Evolutionary conservation across 768 basidiomycete species (phyloP).

Genomic region (Russula griseocarnosa): DNA sequence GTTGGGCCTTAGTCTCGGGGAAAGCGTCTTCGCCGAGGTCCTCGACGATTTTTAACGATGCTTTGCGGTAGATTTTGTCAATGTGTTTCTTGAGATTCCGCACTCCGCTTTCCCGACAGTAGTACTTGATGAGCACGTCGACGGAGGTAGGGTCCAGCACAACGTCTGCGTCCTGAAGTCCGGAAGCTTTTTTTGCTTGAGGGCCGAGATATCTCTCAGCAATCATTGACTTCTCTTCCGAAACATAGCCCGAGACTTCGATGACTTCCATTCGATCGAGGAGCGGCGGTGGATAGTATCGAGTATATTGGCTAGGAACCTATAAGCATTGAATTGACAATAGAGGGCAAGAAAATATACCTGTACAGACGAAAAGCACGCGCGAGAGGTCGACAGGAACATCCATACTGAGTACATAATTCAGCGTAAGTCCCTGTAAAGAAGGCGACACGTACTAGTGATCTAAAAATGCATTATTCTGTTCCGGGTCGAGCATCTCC

Average conservation of each 20-base stretch:
- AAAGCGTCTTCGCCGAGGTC: conserved; percentile 85
- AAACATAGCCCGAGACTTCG: conserved; percentile 91
- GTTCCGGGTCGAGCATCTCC: conserved; percentile 94
- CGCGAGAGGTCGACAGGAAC: conserved; percentile 94
- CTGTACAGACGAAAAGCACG: conserved; percentile 95
- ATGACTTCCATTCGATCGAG: conserved; percentile 96
- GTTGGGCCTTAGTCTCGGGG: conserved; percentile 53
- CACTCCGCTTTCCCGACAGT: conserved; percentile 96
- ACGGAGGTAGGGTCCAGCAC: conserved; percentile 71
- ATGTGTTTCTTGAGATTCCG: conserved; percentile 97
- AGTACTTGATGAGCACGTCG: conserved; percentile 90
- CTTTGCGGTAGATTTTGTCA: conserved; percentile 98
- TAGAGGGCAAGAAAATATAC: conserved; percentile 32
- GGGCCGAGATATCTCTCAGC: conserved; percentile 86
- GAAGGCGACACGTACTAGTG: conserved; percentile 68
- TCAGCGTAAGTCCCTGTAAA: not conserved
- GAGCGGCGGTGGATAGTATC: conserved; percentile 89
- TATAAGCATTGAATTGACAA: conserved; percentile 7
- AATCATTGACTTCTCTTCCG: conserved; percentile 87
- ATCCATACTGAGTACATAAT: conserved; percentile 65
- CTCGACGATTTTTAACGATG: conserved; percentile 84
- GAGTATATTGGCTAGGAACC: conserved; percentile 67
- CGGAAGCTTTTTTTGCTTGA: conserved; percentile 88
- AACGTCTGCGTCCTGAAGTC: conserved; percentile 82
- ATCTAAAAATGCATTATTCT: conserved; percentile 91